Evolutionary conservation across 2,329 filamentous ascomycete genomes (phyloP).

Genomic region (Westerdykella sp.): DNA sequence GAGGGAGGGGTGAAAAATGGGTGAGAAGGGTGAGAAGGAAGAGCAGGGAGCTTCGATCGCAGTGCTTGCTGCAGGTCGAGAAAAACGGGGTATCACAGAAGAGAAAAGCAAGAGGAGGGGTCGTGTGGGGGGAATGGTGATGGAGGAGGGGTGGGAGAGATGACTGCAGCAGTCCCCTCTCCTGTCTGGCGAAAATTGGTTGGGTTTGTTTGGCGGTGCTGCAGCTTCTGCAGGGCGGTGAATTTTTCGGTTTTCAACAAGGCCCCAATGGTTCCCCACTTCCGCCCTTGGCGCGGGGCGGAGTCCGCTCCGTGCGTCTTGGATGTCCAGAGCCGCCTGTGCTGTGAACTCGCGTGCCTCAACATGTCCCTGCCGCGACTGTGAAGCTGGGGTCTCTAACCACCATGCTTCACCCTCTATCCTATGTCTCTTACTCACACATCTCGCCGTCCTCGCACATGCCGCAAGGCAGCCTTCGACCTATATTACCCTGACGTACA

Average conservation of each 20-base stretch:
- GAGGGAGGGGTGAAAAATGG: constrained; percentile 31
- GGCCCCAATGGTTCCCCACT: background rate
- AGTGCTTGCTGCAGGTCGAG: constrained; percentile 46
- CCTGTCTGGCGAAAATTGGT: constrained; percentile 5
- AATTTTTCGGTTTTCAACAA: constrained; percentile 1
- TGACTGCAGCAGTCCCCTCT: constrained; percentile 28
- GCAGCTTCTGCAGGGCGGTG: background rate
- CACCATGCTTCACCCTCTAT: constrained; percentile 4
- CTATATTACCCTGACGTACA: background rate
- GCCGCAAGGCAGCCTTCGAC: no score
- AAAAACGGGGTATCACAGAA: constrained; percentile 49
- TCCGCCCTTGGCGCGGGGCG: background rate
- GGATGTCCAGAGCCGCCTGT: constrained; percentile 1
- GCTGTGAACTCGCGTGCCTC: background rate
- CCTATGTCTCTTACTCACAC: no score
- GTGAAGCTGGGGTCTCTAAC: constrained; percentile 1
- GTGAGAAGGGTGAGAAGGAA: constrained; percentile 37
- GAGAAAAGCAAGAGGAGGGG: constrained; percentile 45
- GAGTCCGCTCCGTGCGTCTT: background rate
- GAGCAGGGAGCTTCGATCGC: constrained; percentile 35
- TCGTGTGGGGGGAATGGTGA: constrained; percentile 32
- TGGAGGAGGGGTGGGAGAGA: constrained; percentile 25
- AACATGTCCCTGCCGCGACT: constrained; percentile 1
- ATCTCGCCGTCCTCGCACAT: no score
- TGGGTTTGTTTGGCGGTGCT: background rate